Conservation (phyloP, 2,329 filamentous ascomycete genomes). For the Aspergillus persii region DNA sequence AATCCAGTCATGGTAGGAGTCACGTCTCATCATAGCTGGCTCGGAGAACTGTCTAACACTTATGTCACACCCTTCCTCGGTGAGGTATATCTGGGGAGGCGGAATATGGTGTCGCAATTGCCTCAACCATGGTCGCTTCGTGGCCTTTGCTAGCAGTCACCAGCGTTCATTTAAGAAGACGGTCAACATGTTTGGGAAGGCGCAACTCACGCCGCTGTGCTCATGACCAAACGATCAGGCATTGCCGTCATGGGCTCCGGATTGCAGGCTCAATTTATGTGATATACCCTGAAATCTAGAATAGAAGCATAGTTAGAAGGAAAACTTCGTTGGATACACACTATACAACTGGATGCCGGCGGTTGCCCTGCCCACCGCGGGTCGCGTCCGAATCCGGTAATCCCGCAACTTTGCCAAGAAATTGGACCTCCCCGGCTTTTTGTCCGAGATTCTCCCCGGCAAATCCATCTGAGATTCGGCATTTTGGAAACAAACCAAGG, state of each 20-base stretch:
- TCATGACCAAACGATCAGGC: background rate
- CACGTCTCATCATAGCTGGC: background rate
- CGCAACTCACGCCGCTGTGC: background rate
- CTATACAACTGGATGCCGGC: slow-evolving; percentile 10
- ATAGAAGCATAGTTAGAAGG: background rate
- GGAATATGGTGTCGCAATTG: background rate
- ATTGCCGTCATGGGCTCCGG: background rate
- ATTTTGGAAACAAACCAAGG: background rate
- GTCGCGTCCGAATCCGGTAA: slow-evolving; percentile 28
- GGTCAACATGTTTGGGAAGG: background rate
- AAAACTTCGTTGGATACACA: background rate
- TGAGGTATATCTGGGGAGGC: background rate
- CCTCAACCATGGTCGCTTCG: background rate
- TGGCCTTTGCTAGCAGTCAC: background rate
- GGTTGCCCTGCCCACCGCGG: slow-evolving; percentile 35
- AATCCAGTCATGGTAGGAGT: background rate
- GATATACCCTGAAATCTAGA: background rate
- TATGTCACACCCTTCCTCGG: background rate
- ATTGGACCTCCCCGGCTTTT: background rate
- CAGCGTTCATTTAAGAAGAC: background rate
- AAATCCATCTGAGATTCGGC: background rate
- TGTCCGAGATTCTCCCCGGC: background rate
- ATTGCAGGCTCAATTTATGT: background rate
- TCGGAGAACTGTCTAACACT: background rate
- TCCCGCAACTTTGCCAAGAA: slow-evolving; percentile 36